Conservation (phyloP, 2,329 filamentous ascomycete genomes). For the Nigrospora sphaerica region DNA sequence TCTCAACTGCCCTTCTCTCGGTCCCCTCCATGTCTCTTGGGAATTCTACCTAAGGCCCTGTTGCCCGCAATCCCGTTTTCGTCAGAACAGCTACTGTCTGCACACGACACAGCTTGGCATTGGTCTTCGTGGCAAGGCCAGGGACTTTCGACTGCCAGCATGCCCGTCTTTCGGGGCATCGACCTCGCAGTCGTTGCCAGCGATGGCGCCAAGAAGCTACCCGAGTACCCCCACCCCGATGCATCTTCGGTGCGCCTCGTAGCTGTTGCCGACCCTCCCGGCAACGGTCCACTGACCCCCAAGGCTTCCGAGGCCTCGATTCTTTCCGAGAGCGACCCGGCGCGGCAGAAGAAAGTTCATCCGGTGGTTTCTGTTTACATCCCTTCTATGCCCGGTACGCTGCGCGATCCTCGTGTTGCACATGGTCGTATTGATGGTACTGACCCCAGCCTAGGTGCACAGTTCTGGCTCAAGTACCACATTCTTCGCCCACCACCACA, state of each 20-base stretch:
- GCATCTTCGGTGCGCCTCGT: constrained; percentile 33
- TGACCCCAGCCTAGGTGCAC: constrained; percentile 28
- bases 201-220: constrained; percentile 28
- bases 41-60: too few relatives aligned
- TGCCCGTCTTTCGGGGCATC: constrained; percentile 44
- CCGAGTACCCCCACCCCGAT: constrained; percentile 50
- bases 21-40: too few relatives aligned
- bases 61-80: too few relatives aligned
- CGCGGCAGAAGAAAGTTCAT: constrained; percentile 22
- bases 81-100: background rate
- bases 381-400: constrained; percentile 42
- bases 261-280: constrained; percentile 6
- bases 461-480: constrained; percentile 46
- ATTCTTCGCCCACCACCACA: constrained; percentile 26
- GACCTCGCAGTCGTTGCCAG: constrained; percentile 35
- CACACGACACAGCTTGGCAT: background rate
- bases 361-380: constrained; percentile 48
- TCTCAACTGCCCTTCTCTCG: too few relatives aligned
- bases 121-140: too few relatives aligned
- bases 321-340: constrained; percentile 19
- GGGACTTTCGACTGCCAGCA: constrained; percentile 13
- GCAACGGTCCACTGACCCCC: background rate
- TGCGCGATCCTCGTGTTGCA: background rate
- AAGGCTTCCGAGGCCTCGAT: constrained; percentile 10
- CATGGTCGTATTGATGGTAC: background rate